Conservation (phyloP, 2,329 filamentous ascomycete species). For the Colletotrichum tamarilloi region DNA sequence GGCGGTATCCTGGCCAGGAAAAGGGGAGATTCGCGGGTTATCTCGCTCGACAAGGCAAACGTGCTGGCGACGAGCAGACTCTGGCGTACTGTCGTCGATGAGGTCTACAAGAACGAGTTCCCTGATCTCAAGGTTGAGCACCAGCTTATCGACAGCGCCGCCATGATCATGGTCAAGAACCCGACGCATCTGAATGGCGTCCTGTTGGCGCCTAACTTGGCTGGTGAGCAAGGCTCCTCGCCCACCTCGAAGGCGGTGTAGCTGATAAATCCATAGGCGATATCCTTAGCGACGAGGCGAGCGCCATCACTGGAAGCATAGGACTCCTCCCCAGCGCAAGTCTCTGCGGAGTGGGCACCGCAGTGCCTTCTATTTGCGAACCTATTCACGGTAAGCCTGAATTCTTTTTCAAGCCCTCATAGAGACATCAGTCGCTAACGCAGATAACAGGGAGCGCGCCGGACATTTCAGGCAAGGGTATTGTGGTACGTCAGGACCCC, state of each 20-base stretch:
- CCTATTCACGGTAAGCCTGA: constrained; percentile 84
- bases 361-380: constrained; percentile 77
- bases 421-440: neutral
- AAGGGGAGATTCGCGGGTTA: too few relatives aligned
- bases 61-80: constrained; percentile 90
- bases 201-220: constrained; percentile 92
- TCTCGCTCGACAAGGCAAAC: constrained; percentile 77
- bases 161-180: constrained; percentile 98
- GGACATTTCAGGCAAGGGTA: constrained; percentile 90
- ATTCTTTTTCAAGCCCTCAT: too few relatives aligned
- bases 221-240: constrained; percentile 55
- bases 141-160: constrained; percentile 95
- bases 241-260: too few relatives aligned
- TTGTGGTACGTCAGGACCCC: constrained; percentile 61
- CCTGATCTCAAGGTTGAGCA: constrained; percentile 86
- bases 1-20: constrained; percentile 45
- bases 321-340: constrained; percentile 90
- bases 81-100: constrained; percentile 88
- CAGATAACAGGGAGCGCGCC: constrained; percentile 79
- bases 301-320: constrained; percentile 91
- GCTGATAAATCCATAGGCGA: constrained; percentile 61
- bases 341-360: constrained; percentile 24
- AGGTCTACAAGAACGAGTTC: constrained; percentile 90
- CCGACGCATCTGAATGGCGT: constrained; percentile 89
- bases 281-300: constrained; percentile 95